Evolutionary conservation across 805 yeast species (phyloP), one percentile per base, ranked within the genome.

Genomic region (Yamadazyma phyllophila): DNA sequence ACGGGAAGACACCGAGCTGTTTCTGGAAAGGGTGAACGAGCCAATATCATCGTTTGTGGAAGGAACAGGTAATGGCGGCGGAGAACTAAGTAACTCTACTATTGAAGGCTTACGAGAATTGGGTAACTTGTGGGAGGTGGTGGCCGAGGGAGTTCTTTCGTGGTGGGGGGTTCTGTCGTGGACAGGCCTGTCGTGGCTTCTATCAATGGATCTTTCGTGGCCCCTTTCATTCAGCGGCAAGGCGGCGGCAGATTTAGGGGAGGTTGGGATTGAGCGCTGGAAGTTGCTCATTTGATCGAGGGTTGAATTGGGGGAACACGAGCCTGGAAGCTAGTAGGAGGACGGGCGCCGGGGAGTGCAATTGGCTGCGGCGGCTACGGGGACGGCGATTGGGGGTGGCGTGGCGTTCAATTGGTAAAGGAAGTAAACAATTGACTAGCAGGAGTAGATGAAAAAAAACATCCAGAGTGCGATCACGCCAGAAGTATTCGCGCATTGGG

Each of bases 31-130:
- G 41, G 67, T 65, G 50, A 72, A 62, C 2, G 75, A 65, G 29
- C 65, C 60, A 14, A 67, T 56, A 37, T 67, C 72, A 16, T 66
- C 70, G 63, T 73, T 63, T 56, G 53, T 42, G 59, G 73, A 62
- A 48, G 67, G 61, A 7, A 39, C 32, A 5, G 81, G 77, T 45
- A 84, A 61, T 1, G 84, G 85, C 2, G 92, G 94, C 0, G 94
- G 94, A 4, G 90, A 80, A 12, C 87, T 80, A 30, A 85, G 66
- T 68, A 85, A 66, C 60, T 85, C 92, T 35, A 83, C 92, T 40
- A 85, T 84, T 7, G 90, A 83, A 0, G 88, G 77, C 51, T 83
- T 70, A 27, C 76, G 48, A 36, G 12, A 5, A 61, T 56, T 27
- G 12, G 10, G 45, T 10, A 13, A 13, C 17, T 12, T 27, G 26